Base-by-base conservation (phyloP, 805 yeast genomes). In the Wickerhamomyces bisporus region DNA sequence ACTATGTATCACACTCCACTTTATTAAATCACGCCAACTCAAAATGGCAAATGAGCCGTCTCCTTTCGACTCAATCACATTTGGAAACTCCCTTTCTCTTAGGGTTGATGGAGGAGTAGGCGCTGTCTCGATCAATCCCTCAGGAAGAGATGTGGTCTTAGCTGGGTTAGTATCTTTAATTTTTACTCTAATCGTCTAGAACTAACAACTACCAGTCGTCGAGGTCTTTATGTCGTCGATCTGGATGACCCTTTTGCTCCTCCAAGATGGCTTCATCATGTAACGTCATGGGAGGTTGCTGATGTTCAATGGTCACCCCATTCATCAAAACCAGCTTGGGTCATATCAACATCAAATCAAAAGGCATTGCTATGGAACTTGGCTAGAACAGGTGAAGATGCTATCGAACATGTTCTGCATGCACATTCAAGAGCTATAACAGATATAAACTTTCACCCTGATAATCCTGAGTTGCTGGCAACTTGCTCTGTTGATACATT, bases 231-330 rank as follows among this genome's bases (percentile, higher is more conserved):
- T 58, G 79, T 93, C 27, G 81, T 91, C n/a, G 98, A 93, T 61
- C 62, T 93, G 30, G 96, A 91, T 53, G 96, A 93, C 58, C 98
- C 98, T 1, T 91, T 86, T 61, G 77, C 91, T 0, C 88, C 95
- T 1, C 98, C 98, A 0, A 68, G 98, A 41, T 87, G 94, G 89
- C 72, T 93, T 13, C 94, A 81, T 39, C 96, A 93, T 55, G 71
- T 79, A 26, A 91, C 97, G 0, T 79, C 95, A 0, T 93, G 98
- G 98, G 98, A 93, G 59, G 98, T 93, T 3, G 96, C 98, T 0
- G 97, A 91, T 58, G 97, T 91, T 2, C 98, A 93, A 60, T 93
- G 98, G 98, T 86, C 94, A 3, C 96, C 97, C 0, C 97, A 93
- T 56, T 68, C 73, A 6, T 71, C 80, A 2, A 86, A 85, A 47